Evolutionary conservation across 495 filamentous ascomycete genomes (phyloP).

Genomic region (Penicillium simplicissimum): DNA sequence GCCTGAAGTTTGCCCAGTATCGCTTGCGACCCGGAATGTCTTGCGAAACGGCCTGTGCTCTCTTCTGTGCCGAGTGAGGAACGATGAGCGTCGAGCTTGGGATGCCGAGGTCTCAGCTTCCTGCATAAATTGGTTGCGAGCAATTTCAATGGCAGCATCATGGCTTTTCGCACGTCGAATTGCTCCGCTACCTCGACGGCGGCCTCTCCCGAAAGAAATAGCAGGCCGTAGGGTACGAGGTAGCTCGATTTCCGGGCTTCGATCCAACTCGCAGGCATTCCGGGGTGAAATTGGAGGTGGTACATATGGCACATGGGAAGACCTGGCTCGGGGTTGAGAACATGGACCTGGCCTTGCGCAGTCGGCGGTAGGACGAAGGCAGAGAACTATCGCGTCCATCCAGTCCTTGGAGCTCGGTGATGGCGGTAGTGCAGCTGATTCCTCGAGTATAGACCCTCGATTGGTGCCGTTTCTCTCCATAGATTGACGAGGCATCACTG

Average conservation of each 20-base stretch:
- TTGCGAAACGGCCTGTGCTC: slow-evolving; percentile 59
- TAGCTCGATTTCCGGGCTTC: slow-evolving; percentile 24
- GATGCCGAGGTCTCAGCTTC: slow-evolving; percentile 33
- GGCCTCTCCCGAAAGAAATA: slow-evolving; percentile 61
- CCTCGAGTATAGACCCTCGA: slow-evolving; percentile 16
- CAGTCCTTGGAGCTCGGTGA: slow-evolving; percentile 42
- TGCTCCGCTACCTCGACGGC: slow-evolving; percentile 18
- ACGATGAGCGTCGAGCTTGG: slow-evolving; percentile 47
- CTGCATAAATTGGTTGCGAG: slow-evolving; percentile 48
- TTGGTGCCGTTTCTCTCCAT: neutral
- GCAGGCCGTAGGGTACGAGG: slow-evolving; percentile 52
- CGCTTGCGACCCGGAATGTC: slow-evolving; percentile 56
- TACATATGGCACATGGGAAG: slow-evolving; percentile 30
- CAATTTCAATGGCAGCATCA: slow-evolving; percentile 51
- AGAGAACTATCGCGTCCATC: slow-evolving; percentile 63
- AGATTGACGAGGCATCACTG: slow-evolving; percentile 10
- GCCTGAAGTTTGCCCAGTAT: slow-evolving; percentile 34
- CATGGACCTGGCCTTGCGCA: slow-evolving; percentile 75
- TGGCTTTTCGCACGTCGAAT: slow-evolving; percentile 39
- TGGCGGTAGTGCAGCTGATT: slow-evolving; percentile 34
- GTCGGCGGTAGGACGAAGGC: slow-evolving; percentile 72
- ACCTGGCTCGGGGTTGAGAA: slow-evolving; percentile 55
- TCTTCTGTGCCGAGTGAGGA: slow-evolving; percentile 46
- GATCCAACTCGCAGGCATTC: slow-evolving; percentile 18
- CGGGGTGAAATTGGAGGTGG: slow-evolving; percentile 17